Evolutionary conservation across 2,329 filamentous ascomycete species (phyloP).

Genomic region (Trichoderma sp.): DNA sequence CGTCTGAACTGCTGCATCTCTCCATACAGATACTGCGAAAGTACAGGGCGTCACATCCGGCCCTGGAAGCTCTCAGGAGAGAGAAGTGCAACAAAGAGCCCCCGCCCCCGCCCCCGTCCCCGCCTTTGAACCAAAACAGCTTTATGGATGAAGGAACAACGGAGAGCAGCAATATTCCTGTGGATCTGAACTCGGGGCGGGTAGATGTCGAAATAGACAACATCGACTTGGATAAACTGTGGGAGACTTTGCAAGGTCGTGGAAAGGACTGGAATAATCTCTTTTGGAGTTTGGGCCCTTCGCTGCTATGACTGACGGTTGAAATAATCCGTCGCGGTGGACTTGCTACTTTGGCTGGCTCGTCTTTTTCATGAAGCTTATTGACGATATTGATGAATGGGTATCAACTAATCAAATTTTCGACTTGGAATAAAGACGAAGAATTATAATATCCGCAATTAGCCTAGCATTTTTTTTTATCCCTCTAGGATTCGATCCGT

Average conservation of each 20-base stretch:
- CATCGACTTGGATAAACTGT: conserved; percentile 27
- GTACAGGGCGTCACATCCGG: conserved; percentile 28
- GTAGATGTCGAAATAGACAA: conserved; percentile 18
- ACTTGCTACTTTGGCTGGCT: not conserved
- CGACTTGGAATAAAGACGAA: not conserved
- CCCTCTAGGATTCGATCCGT: not conserved
- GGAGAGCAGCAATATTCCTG: not conserved
- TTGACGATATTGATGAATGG: not conserved
- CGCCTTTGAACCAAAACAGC: conserved; percentile 14
- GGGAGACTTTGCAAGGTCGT: conserved; percentile 27
- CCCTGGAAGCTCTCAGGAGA: conserved; percentile 22
- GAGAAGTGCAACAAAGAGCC: not conserved
- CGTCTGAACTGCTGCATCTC: conserved; percentile 31
- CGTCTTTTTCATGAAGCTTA: not conserved
- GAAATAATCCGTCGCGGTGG: not conserved
- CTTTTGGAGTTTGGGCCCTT: conserved; percentile 34
- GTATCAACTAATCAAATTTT: not conserved
- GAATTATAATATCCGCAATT: not conserved
- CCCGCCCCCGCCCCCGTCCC: not conserved
- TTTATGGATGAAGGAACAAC: not conserved
- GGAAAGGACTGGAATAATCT: conserved; percentile 34
- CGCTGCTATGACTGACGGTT: conserved; percentile 28
- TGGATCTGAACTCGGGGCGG: conserved; percentile 22
- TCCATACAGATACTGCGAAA: conserved; percentile 33
- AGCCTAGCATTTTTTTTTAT: not conserved